Percentiles rank a stretch among this genome's conserved stretches.
These are phyloP conservation scores for Haplosporangium gracile DNA, from an alignment of 192 early-diverging fungal species.

Conservation along the genomic window DNA sequence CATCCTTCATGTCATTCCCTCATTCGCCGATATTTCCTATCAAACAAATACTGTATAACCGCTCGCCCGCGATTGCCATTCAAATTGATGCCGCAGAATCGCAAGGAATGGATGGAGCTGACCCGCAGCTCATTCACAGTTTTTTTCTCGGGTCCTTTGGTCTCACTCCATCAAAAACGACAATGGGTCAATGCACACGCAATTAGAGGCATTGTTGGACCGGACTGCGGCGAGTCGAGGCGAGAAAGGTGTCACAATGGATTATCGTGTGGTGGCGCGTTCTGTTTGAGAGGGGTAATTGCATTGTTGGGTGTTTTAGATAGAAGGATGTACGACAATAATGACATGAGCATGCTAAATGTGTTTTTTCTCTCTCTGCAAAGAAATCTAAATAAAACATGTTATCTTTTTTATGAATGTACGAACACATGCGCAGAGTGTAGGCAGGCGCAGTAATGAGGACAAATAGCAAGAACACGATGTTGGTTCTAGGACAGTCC, in stretches of 20 bases:
- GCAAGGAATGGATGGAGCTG: not conserved
- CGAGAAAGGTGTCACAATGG: not conserved
- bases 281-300: not conserved
- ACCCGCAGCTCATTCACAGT: not conserved
- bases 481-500: not conserved
- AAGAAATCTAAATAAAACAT: not conserved
- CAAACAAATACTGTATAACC: not conserved
- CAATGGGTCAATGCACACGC: not conserved
- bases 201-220: not conserved
- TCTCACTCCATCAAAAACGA: not conserved
- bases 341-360: no score
- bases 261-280: not conserved
- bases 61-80: no score
- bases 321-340: not conserved
- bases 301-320: slow-evolving; percentile 23
- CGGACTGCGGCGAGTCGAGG: not conserved
- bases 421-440: no score
- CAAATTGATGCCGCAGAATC: not conserved
- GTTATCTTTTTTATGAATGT: not conserved
- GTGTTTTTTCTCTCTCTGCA: no score
- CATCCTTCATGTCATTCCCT: not conserved
- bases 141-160: not conserved
- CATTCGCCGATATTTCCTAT: not conserved
- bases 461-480: not conserved
- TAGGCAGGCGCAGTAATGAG: not conserved